Evolutionary conservation across 495 filamentous ascomycete species (phyloP).

Genomic region (Chaetomium fimeti): DNA sequence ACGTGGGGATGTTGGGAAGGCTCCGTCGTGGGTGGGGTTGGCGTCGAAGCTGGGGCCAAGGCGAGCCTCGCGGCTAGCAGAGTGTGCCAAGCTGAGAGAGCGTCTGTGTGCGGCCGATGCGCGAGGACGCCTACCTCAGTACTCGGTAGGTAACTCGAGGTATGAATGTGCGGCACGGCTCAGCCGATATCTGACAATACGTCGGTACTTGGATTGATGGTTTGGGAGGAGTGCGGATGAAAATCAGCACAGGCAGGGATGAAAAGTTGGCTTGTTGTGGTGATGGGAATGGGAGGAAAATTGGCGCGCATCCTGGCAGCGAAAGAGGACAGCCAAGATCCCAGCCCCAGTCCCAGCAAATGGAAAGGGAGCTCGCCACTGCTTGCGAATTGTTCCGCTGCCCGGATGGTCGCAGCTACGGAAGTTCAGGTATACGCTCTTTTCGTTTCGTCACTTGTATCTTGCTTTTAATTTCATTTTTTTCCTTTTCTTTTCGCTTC

Average conservation of each 20-base stretch:
- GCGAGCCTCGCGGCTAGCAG: not conserved
- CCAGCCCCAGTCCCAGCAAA: too few relatives aligned
- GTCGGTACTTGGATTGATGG: not conserved
- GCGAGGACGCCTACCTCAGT: not conserved
- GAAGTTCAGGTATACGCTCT: too few relatives aligned
- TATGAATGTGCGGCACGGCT: not conserved
- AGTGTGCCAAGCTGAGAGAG: not conserved
- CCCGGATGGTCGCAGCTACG: too few relatives aligned
- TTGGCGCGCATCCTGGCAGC: not conserved
- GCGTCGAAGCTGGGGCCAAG: conserved; percentile 3
- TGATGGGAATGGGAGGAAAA: conserved; percentile 6
- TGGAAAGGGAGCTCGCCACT: too few relatives aligned
- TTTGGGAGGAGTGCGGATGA: not conserved
- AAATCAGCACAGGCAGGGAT: not conserved
- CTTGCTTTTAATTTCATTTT: too few relatives aligned
- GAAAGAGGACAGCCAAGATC: not conserved
- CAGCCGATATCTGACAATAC: not conserved
- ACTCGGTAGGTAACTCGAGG: too few relatives aligned
- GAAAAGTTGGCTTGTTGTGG: not conserved
- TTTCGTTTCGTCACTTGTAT: too few relatives aligned
- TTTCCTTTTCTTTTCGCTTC: too few relatives aligned
- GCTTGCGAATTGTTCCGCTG: too few relatives aligned
- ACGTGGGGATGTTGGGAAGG: conserved; percentile 14
- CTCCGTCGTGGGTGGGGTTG: conserved; percentile 12
- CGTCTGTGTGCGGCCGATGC: not conserved